Base-by-base conservation (phyloP, 2,329 filamentous ascomycete genomes). In the Exophiala bonariae region DNA sequence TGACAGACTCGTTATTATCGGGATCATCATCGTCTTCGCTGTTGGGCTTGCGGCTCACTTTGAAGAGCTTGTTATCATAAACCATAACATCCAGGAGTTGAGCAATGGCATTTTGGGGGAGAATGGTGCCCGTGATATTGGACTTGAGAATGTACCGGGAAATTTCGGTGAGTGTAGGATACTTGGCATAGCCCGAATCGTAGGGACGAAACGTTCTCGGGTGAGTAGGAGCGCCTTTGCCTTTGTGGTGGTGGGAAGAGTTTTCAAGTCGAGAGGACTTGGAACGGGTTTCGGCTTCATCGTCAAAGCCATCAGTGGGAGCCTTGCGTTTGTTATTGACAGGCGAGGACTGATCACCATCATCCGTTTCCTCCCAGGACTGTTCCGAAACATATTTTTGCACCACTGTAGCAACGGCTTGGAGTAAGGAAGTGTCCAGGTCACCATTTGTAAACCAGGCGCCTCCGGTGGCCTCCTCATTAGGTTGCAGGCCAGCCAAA, bases 401-500 rank as follows among this genome's bases (percentile, higher is more conserved):
- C 41, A 95, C 45, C 10, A 52, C 45, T 9, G 33, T 35, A 10
- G 58, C 81, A 40, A 96, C 75, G 33, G 82, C 82, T 47, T 87
- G 83, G 59, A 97, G 91, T 65, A 99, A 89, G 49, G 86, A 87
- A 55, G 87, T 85, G 68, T 99, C 93, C 10, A 97, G 79, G 56
- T 91, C 87, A 42, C 89, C 88, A 54, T 96, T 90, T 6, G 88
- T 91, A 66, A 93, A 96, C 89, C 92, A 99, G 7, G 89, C 87
- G 2, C 93, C 93, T 38, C 93, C 93, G 0, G 90, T 95, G 37
- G 95, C 88, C 52, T 93, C 87, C 53, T 96, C 91, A 44, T 86
- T 89, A 0, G 93, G 92, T 9, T 83, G 82, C 51, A 99, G 80
- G 54, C 85, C 85, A 44, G 85, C 82, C 62, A 96, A 85, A 78